Conservation (phyloP, 345 rosid species). For the Dimocarpus longan region DNA sequence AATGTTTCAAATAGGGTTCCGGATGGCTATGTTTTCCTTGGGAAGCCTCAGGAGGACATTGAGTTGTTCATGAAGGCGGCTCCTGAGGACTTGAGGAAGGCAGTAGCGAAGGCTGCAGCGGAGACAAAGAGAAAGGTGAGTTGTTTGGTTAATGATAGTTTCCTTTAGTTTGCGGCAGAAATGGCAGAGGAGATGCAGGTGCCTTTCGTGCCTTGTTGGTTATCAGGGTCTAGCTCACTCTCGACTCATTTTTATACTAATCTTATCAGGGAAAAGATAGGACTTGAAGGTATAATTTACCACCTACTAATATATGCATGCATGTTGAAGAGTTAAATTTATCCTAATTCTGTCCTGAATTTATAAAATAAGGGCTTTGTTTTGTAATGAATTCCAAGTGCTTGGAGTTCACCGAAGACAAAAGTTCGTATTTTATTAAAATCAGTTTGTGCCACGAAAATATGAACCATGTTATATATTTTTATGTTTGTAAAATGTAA, state of each 20-base stretch:
- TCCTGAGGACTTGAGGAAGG: constrained; percentile 29
- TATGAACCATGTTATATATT: not conserved
- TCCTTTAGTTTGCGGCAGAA: constrained; percentile 27
- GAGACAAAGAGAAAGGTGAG: constrained; percentile 36
- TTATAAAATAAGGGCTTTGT: too few relatives aligned
- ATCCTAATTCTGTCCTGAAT: not conserved
- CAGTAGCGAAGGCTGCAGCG: constrained; percentile 33
- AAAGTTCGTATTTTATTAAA: too few relatives aligned
- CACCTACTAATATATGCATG: too few relatives aligned
- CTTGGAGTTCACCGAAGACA: too few relatives aligned
- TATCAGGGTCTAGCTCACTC: constrained; percentile 20
- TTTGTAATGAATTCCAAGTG: not conserved
- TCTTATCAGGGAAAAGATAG: constrained; percentile 7
- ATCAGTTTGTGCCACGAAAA: too few relatives aligned
- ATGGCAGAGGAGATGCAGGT: constrained; percentile 29
- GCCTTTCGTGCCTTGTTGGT: constrained; percentile 27
- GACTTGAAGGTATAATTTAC: not conserved
- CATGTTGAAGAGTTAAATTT: too few relatives aligned
- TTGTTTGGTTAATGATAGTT: constrained; percentile 43
- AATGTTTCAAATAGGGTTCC: constrained; percentile 39
- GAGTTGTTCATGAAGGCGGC: constrained; percentile 45
- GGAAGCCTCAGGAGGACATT: constrained; percentile 38
- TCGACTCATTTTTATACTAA: constrained; percentile 31
- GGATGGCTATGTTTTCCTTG: constrained; percentile 24
- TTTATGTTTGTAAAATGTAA: not conserved